A percentile compares a stretch with the other conserved stretches of the same genome.
These are phyloP conservation scores for Aspergillus sp. DNA, from an alignment of 2,329 filamentous ascomycete genomes.

Conservation along the genomic window DNA sequence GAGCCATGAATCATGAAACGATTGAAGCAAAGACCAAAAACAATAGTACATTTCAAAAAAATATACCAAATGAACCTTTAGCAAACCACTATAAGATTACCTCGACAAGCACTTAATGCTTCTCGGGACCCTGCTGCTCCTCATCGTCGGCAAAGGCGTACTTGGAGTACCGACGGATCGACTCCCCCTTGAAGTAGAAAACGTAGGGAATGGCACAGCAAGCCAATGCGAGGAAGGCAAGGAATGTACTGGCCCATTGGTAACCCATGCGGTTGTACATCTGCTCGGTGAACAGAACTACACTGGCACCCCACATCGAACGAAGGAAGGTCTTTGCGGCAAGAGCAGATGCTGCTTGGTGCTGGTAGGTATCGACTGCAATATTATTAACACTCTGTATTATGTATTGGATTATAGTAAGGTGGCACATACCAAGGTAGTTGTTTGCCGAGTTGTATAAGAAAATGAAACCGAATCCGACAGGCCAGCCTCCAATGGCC, in stretches of 20 bases:
- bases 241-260: slow-evolving; percentile 67
- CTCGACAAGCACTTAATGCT: neutral
- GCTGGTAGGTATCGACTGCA: slow-evolving; percentile 58
- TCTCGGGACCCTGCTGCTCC: slow-evolving; percentile 27
- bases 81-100: no score
- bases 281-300: slow-evolving; percentile 73
- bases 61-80: no score
- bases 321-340: slow-evolving; percentile 76
- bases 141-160: slow-evolving; percentile 62
- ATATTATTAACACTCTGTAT: slow-evolving; percentile 6
- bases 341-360: slow-evolving; percentile 72
- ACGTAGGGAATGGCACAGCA: slow-evolving; percentile 78
- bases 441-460: slow-evolving; percentile 74
- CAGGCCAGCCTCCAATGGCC: slow-evolving; percentile 60
- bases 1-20: no score
- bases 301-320: slow-evolving; percentile 70
- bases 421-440: slow-evolving; percentile 48
- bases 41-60: neutral
- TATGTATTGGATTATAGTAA: neutral
- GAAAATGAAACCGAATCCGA: slow-evolving; percentile 78
- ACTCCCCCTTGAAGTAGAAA: slow-evolving; percentile 71
- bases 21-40: no score
- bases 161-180: slow-evolving; percentile 61
- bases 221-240: slow-evolving; percentile 66
- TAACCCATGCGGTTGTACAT: slow-evolving; percentile 69